These are phyloP conservation scores for Chenopodium suecicum DNA, from an alignment of 148 eudicot genomes.

Conservation along the genomic window DNA sequence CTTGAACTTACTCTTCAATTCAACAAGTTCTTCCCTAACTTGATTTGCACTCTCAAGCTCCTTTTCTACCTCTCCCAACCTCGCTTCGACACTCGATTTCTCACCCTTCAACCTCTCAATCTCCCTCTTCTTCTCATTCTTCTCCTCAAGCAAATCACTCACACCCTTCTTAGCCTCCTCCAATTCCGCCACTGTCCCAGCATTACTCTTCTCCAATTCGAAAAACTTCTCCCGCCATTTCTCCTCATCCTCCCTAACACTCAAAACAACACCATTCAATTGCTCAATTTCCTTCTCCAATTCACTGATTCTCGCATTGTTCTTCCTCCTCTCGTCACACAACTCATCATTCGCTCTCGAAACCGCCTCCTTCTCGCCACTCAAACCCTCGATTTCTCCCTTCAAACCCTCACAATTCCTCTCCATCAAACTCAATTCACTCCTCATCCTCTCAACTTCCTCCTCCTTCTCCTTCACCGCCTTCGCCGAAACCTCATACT, in stretches of 20 bases:
- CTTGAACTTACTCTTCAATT: constrained; percentile 42
- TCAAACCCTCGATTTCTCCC: constrained; percentile 33
- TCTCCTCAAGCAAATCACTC: constrained; percentile 37
- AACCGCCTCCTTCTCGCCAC: constrained; percentile 34
- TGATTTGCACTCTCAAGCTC: constrained; percentile 25
- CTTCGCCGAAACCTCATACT: constrained; percentile 28
- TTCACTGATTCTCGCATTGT: constrained; percentile 26
- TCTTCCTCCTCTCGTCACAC: constrained; percentile 28
- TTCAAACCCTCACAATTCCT: constrained; percentile 33
- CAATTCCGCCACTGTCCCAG: constrained; percentile 31
- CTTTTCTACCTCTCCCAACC: constrained; percentile 30
- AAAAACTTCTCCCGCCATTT: constrained; percentile 19
- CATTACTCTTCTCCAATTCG: constrained; percentile 51
- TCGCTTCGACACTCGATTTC: constrained; percentile 33
- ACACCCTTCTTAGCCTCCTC: constrained; percentile 30
- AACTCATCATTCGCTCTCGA: constrained; percentile 27
- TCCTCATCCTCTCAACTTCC: constrained; percentile 30
- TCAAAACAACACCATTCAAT: constrained; percentile 33
- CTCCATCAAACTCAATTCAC: constrained; percentile 32
- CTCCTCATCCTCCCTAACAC: constrained; percentile 38
- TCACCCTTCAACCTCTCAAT: constrained; percentile 36
- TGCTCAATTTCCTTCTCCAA: constrained; percentile 33
- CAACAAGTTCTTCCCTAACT: constrained; percentile 26
- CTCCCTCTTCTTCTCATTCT: constrained; percentile 31
- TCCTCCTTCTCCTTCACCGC: constrained; percentile 36